Base-by-base conservation (phyloP, 306 rosid species). In the Biancaea sappan region DNA sequence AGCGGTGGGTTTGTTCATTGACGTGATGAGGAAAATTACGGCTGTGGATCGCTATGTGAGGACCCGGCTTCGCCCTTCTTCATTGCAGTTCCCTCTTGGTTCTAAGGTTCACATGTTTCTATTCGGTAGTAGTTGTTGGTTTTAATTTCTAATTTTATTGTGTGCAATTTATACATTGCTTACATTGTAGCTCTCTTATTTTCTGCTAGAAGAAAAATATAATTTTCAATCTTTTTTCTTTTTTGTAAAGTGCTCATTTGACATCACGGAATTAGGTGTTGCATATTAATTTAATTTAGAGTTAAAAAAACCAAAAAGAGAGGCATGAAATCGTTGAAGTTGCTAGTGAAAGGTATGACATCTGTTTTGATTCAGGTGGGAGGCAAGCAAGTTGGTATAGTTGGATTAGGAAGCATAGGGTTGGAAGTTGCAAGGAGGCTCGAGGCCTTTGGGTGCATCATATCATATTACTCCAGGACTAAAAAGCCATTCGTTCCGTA, bases 1-100 rank as follows among this genome's bases (percentile, higher is more conserved):
- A 70, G 90, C 88, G 0, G 80, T 88, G 2, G 93, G 81, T 5
- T 69, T 90, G 78, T 37, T 86, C 32, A 69, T 88, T 15, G 88
- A 88, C 3, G 91, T 86, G 3, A 38, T 74, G 0, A 72, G 85
- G 37, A 84, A 75, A 52, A 52, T 90, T 4, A 77, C 88, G 0
- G 79, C 72, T 0, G 78, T 72, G 0, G 79, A 88, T 56, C 82
- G 84, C 8, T 79, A 28, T 48, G 63, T 84, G 6, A 77, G 82
- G 58, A 48, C 37, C 4, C 71, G 78, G 11, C 2, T 65, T 66
- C 80, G 62, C 53, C 21, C 47, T 52, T 5, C 16, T 3, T 21
- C 71, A 38, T 66, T 58, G 60, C 53, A 78, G 13, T 85, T 80
- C 52, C 81, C 79, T 61, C 79, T 77, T 15, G 81, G 76, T 29